phyloP scores from a whole-genome alignment of 1,284 basidiomycete species.

The Leccinum glutinopallens region DNA sequence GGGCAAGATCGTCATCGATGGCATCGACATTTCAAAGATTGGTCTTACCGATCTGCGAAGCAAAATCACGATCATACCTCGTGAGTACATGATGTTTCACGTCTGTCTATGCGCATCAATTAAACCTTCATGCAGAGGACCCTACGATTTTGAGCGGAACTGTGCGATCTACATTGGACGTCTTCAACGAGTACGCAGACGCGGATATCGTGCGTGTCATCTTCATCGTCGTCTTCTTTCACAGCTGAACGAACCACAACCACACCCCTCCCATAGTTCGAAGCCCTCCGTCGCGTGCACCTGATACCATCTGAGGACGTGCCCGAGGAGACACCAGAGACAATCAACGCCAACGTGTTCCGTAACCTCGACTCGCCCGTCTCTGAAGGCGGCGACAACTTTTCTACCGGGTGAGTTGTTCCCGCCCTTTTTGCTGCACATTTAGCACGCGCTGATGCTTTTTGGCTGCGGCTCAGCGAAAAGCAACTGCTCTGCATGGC shows the following conservation, averaged over 20 bases:
- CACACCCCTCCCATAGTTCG: slow-evolving; percentile 55
- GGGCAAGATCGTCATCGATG: slow-evolving; percentile 86
- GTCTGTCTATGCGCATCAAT: not conserved
- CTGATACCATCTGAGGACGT: slow-evolving; percentile 68
- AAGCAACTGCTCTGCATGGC: slow-evolving; percentile 71
- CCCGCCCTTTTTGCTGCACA: not conserved
- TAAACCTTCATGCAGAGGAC: slow-evolving; percentile 58
- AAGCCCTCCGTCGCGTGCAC: slow-evolving; percentile 86
- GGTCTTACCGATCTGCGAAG: slow-evolving; percentile 88
- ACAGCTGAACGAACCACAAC: slow-evolving; percentile 6
- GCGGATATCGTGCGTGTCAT: slow-evolving; percentile 68
- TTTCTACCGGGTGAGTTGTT: slow-evolving; percentile 74
- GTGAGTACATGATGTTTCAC: slow-evolving; percentile 41
- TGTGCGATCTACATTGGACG: slow-evolving; percentile 86
- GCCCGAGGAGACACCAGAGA: slow-evolving; percentile 43
- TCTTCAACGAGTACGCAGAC: slow-evolving; percentile 89
- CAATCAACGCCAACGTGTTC: slow-evolving; percentile 84
- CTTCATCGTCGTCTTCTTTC: not conserved
- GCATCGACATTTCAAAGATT: slow-evolving; percentile 82
- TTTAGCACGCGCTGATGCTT: not conserved
- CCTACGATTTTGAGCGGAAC: slow-evolving; percentile 89
- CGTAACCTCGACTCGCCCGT: slow-evolving; percentile 83
- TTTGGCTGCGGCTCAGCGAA: slow-evolving; percentile 38
- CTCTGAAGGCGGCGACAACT: slow-evolving; percentile 91
- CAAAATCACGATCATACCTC: slow-evolving; percentile 91